Base-by-base conservation (phyloP, 2,329 filamentous ascomycete genomes). In the Fusarium subglutinans region DNA sequence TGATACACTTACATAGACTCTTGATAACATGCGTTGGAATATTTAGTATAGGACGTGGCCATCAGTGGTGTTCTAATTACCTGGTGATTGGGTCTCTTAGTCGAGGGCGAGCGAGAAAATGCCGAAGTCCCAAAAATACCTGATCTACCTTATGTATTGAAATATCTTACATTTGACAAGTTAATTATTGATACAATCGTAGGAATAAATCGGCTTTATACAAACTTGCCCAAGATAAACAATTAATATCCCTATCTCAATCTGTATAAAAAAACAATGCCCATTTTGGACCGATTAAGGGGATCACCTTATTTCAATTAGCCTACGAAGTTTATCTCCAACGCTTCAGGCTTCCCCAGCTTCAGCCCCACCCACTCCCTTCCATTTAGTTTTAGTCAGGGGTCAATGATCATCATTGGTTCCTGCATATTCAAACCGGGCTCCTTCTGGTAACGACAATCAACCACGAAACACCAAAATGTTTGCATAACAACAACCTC, bases 311-410 rank as follows among this genome's bases (percentile, higher is more conserved):
- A 14, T 55, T 14, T 30, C n/a, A 44, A n/a, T 45, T 57, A 40
- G 20, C 40, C 33, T 20, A 24, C 12, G 20, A 63, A 62, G 45
- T 43, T 22, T 43, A 56, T 64, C 41, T 44, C 50, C 37, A 63
- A 48, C 41, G 24, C 28, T 38, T 37, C 66, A 61, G 30, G 26
- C 66, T 69, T 64, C 65, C 66, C 65, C 57, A 65, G 37, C 35
- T 70, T 35, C 30, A 35, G n/a, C 41, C 64, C 54, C 56, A 45
- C 57, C 24, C 51, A 33, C 63, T 53, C 30, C 30, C 37, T 35
- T 53, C 30, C 30, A 30, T 35, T 26, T 63, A 24, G 35, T 26
- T 35, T 63, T 60, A 66, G 59, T 56, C 69, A 72, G 70, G 70
- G 70, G 70, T 55, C n/a, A 50, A 26, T 20, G 48, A 22, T 47